Evolutionary conservation across 306 rosid species (phyloP), one percentile per base, ranked within the genome.

Genomic region (Vigna radiata): DNA sequence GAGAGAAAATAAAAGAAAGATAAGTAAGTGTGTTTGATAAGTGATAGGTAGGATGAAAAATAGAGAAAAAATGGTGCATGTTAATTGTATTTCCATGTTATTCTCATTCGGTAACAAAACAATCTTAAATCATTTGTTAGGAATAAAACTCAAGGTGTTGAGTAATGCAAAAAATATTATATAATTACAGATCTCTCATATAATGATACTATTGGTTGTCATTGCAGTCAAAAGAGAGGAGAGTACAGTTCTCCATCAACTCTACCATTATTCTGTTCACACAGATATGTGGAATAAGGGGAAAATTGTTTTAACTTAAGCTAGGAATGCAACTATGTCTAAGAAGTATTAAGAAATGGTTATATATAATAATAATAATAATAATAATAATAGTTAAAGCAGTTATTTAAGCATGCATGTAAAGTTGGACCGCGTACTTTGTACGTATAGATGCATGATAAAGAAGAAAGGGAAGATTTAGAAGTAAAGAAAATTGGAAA

Each of bases 371-470:
- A 75, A 49, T 79, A 83, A 53, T 29, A 68, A 33, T 6, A 43
- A 25, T 27, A 29, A 29, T 11, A 75, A 49, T 79, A 83, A 53
- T 31, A 69, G 16, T 36, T 48, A 23, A 44, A 65, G 2, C 9
- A 58, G 19, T 25, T 44, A 37, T 65, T 39, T 61, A 25, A 52
- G 53, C 61, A 75, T 67, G 23, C 67, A 75, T 59, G 23, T 77
- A 81, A 77, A 82, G 82, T 71, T 79, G 68, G 63, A 36, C 72
- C 83, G 58, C 52, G 78, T 83, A 79, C 85, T 82, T 85, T 71
- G 80, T 67, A 43, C 83, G 65, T 64, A 82, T 70, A 82, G 77
- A 75, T 82, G 53, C 68, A 56, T 75, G 47, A 70, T 16, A 75
- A 75, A 66, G 73, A 59, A 37, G 65, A 77, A 86, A 68, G 72